Evolutionary conservation across 2,329 filamentous ascomycete genomes (phyloP), one percentile per base, ranked within the genome.

Genomic region (Leptographium radiaticola): DNA sequence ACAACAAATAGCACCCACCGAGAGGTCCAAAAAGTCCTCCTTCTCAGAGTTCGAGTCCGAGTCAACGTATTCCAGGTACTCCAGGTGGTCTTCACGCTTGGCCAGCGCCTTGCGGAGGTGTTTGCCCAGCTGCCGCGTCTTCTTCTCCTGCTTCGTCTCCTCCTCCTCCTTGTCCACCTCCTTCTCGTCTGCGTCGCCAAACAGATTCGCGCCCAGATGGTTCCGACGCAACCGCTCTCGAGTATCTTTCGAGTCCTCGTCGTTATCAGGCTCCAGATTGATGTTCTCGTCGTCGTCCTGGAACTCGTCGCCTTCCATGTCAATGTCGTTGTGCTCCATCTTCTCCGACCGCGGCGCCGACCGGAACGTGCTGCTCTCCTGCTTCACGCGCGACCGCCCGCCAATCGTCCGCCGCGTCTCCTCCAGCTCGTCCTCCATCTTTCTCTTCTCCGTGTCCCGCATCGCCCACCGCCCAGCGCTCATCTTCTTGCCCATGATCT

Each of bases 191-290:
- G 75, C 80, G 13, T 81, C 76, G 46, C 80, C 80, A 61, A 95
- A 95, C 2, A 93, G 73, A 62, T 95, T 95, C 10, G 91, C 91
- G 52, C 83, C 82, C n/a, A 94, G 75, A 66, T 94, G 89, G 62
- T 90, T 86, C 55, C 84, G 80, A 59, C 86, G 87, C 60, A 90
- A 83, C 52, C 84, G 75, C 15, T 84, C 82, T 58, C 85, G 83
- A 0, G 84, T 76, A 18, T 86, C 80, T 62, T 88, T 89, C 15
- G 76, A 70, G 50, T 90, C 87, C 59, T 95, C 90, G 56, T 95
- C 89, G 50, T 89, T 82, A 51, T 93, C 87, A 16, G 74, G 75
- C 60, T 93, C 88, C 51, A 89, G 79, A 44, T 85, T 78, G 2
- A 81, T 77, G 25, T 86, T 81, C 65, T 94, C 89, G 63, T 95